A percentile compares a stretch with the other conserved stretches of the same genome.
These are phyloP conservation scores for Nissolia schottii DNA, from an alignment of 306 rosid species.

Conservation along the genomic window DNA sequence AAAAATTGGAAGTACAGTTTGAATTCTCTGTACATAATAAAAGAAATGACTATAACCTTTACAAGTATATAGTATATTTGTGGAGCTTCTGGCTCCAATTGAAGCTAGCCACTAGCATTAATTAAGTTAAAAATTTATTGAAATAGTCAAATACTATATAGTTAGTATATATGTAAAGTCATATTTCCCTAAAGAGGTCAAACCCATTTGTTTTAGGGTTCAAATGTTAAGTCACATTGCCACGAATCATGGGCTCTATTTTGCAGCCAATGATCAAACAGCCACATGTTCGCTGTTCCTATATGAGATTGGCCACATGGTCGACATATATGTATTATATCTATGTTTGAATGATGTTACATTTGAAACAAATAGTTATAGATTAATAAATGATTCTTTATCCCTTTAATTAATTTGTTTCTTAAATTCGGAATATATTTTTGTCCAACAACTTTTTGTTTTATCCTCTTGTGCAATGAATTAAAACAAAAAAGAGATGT, in stretches of 20 bases:
- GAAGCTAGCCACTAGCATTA: background rate
- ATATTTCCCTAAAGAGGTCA: background rate
- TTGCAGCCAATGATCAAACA: background rate
- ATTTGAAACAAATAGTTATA: background rate
- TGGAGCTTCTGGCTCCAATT: background rate
- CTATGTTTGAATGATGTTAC: background rate
- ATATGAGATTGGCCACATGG: background rate
- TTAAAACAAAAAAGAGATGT: background rate
- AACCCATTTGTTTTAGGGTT: background rate
- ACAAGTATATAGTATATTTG: too few species aligned
- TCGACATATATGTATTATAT: background rate
- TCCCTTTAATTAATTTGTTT: background rate
- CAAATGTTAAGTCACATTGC: background rate
- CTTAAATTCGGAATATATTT: background rate
- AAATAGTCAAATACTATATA: background rate
- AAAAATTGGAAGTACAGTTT: background rate
- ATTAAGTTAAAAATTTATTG: background rate
- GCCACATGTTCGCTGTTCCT: background rate
- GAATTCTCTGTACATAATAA: background rate
- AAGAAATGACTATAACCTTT: background rate
- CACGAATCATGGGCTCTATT: background rate
- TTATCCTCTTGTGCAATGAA: background rate
- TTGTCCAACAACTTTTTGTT: background rate
- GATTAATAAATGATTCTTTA: background rate
- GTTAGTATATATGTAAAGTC: background rate